phyloP scores from a whole-genome alignment of 345 rosid genomes.

The Moringa oleifera region DNA sequence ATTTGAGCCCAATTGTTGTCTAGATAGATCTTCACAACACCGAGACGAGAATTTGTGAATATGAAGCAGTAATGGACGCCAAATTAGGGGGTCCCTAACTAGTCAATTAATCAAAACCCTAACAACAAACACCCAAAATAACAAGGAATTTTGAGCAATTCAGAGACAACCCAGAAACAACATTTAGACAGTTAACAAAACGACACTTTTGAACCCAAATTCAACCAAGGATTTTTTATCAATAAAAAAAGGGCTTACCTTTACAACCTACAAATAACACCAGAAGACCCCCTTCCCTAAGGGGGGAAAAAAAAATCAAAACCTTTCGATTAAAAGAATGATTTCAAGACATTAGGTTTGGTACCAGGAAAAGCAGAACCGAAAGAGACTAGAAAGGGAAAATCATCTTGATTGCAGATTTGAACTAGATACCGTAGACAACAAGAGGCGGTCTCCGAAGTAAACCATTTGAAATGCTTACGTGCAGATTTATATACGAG shows the following conservation, averaged over 20 bases:
- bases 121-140: not conserved
- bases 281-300: no score
- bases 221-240: not conserved
- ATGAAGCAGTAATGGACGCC: conserved; percentile 5
- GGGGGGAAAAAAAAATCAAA: conserved; percentile 1
- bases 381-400: not conserved
- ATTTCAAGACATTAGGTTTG: conserved; percentile 2
- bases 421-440: not conserved
- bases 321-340: conserved; percentile 4
- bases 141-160: conserved; percentile 4
- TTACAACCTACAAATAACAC: not conserved
- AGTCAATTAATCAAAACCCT: not conserved
- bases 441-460: not conserved
- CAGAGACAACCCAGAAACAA: conserved; percentile 7
- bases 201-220: not conserved
- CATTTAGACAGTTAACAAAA: not conserved
- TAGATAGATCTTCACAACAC: not conserved
- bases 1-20: conserved; percentile 9
- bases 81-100: not conserved
- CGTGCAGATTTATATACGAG: not conserved
- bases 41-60: not conserved
- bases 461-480: no score
- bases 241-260: conserved; percentile 5
- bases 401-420: not conserved
- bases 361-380: no score